Base-by-base conservation (phyloP, 2,329 filamentous ascomycete genomes). In the Penicillium sp. region DNA sequence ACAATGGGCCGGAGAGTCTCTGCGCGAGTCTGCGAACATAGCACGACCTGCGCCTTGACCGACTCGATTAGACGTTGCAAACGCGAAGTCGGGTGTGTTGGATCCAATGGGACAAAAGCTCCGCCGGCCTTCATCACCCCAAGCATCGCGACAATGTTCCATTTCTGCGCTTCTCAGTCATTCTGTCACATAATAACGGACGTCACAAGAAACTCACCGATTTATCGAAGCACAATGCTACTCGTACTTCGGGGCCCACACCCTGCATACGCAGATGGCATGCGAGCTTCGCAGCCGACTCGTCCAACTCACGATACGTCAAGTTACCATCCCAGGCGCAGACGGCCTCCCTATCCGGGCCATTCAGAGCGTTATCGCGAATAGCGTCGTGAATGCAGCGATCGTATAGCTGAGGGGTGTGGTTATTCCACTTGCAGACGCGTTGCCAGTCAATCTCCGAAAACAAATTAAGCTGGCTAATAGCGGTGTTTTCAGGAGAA, bases 401-500 rank as follows among this genome's bases (percentile, higher is more conserved):
- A 5, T 75, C 70, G 1, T 74, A 70, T 1, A 63, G 65, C 31
- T 70, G 61, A 2, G 73, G 72, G 0, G 68, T 64, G 27, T 75
- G 74, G 56, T 75, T 75, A 45, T 80, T 81, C 69, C 81, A 82
- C 5, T 76, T 74, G 7, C 79, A 63, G 38, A 84, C 76, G 49
- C 82, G 80, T 4, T 77, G 72, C 54, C 79, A 78, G 57, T 85
- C 82, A 8, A 77, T 71, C 43, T 81, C 77, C 11, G 76, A 82
- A 58, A 84, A 82, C 3, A 82, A 70, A 62, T 82, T 77, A 24
- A 79, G 66, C 18, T 79, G 69, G 5, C 70, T 74, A 45, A 82
- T 68, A 4, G 69, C 65, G 14, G 68, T 70, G 9, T 73, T 69
- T 0, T 77, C 74, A 3, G 67, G 63, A 2, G 72, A 67, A 11